Conservation (phyloP, 345 rosid genomes). For the Microthlaspi erraticum region DNA sequence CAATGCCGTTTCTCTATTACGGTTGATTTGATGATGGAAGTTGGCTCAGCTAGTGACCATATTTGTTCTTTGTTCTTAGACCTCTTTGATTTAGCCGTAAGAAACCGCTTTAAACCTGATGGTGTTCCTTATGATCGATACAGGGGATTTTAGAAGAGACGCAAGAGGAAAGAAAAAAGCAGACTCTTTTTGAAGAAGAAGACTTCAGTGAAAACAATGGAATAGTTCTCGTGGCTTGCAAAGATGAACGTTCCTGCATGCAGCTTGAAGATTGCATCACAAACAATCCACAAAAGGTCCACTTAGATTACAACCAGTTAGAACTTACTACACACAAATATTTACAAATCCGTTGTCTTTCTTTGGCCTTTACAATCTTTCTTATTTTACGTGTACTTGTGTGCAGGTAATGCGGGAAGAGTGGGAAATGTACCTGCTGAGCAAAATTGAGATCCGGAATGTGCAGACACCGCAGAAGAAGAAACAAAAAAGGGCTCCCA, state of each 20-base stretch:
- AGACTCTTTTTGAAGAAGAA: constrained; percentile 49
- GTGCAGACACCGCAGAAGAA: constrained; percentile 75
- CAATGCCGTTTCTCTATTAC: constrained; percentile 36
- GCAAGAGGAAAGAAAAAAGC: constrained; percentile 76
- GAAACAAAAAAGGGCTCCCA: constrained; percentile 66
- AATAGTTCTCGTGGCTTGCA: constrained; percentile 87
- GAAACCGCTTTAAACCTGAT: not conserved
- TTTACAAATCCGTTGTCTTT: constrained; percentile 1
- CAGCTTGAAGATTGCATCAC: constrained; percentile 92
- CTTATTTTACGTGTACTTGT: constrained; percentile 25
- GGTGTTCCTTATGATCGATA: constrained; percentile 22
- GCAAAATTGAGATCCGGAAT: constrained; percentile 77
- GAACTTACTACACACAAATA: not conserved
- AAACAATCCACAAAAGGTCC: constrained; percentile 72
- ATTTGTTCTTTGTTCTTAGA: not conserved
- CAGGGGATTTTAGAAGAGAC: constrained; percentile 91
- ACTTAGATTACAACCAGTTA: not conserved
- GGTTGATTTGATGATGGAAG: constrained; percentile 14
- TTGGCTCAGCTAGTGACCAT: constrained; percentile 20
- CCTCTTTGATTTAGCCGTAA: not conserved
- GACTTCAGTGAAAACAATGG: constrained; percentile 56
- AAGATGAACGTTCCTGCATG: constrained; percentile 94
- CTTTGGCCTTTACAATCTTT: not conserved
- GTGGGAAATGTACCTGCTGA: constrained; percentile 90
- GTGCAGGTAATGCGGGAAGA: constrained; percentile 87